phyloP scores from a whole-genome alignment of 2,329 filamentous ascomycete species.

The Neonectria punicea region DNA sequence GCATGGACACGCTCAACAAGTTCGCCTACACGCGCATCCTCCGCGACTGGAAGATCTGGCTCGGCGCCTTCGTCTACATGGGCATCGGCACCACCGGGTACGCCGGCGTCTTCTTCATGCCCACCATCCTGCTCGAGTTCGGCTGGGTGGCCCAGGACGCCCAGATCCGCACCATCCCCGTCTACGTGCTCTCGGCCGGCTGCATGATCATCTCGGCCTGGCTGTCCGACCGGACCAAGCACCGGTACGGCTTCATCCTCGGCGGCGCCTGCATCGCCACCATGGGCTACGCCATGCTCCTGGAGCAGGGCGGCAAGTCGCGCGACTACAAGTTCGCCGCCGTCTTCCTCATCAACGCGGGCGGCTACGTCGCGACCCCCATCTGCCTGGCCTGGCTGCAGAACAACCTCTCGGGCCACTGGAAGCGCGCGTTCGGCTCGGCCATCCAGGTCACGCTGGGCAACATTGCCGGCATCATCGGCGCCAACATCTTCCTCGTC shows the following conservation, averaged over 20 bases:
- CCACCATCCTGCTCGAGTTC: slow-evolving; percentile 51
- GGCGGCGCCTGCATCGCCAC: slow-evolving; percentile 60
- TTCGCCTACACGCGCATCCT: slow-evolving; percentile 58
- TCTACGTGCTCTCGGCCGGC: slow-evolving; percentile 49
- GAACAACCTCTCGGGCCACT: slow-evolving; percentile 67
- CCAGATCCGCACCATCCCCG: slow-evolving; percentile 50
- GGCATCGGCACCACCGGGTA: slow-evolving; percentile 59
- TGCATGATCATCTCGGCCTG: slow-evolving; percentile 50
- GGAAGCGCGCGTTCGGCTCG: slow-evolving; percentile 64
- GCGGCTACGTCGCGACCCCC: slow-evolving; percentile 65
- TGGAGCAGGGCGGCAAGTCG: slow-evolving; percentile 46
- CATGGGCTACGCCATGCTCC: slow-evolving; percentile 65
- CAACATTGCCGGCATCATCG: slow-evolving; percentile 61
- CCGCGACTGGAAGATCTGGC: slow-evolving; percentile 58
- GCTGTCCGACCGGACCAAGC: slow-evolving; percentile 61
- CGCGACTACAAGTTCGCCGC: slow-evolving; percentile 60
- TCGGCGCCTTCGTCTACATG: slow-evolving; percentile 50
- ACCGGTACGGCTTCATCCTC: slow-evolving; percentile 65
- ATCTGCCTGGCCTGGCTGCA: slow-evolving; percentile 65
- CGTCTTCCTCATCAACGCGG: slow-evolving; percentile 63
- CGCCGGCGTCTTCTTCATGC: slow-evolving; percentile 51
- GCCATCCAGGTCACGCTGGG: slow-evolving; percentile 62
- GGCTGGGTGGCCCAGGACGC: slow-evolving; percentile 48
- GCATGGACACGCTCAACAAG: slow-evolving; percentile 64
- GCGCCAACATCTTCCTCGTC: slow-evolving; percentile 59